Evolutionary conservation across 2,329 filamentous ascomycete species (phyloP).

Genomic region (Penicillium corylophilum): DNA sequence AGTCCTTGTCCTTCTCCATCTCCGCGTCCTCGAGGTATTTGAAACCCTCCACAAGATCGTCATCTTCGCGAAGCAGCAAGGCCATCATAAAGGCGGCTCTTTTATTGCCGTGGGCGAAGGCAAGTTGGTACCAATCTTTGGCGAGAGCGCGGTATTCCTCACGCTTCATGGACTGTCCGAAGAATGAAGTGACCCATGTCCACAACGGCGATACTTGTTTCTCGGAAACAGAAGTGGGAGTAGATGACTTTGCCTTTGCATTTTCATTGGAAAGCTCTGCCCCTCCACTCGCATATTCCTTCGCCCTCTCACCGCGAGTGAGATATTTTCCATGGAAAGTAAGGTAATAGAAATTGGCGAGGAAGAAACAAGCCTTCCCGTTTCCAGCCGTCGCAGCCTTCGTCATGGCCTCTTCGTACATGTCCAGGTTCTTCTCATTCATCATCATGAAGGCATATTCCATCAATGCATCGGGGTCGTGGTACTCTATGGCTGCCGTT

Average conservation of each 20-base stretch:
- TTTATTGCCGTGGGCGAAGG: constrained; percentile 16
- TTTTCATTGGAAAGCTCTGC: neutral
- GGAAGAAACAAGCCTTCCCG: constrained; percentile 29
- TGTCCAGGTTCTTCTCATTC: constrained; percentile 23
- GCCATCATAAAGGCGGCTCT: constrained; percentile 29
- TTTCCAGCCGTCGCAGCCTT: constrained; percentile 33
- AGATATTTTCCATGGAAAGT: constrained; percentile 28
- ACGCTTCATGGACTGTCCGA: constrained; percentile 19
- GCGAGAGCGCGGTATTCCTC: constrained; percentile 30
- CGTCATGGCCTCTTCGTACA: constrained; percentile 37
- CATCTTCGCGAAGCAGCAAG: constrained; percentile 30
- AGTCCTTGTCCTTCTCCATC: constrained; percentile 9
- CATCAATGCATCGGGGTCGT: constrained; percentile 30
- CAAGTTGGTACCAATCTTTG: constrained; percentile 36
- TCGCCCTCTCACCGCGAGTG: constrained; percentile 19
- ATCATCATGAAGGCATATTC: constrained; percentile 27
- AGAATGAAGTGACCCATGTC: constrained; percentile 4
- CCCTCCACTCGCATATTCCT: neutral
- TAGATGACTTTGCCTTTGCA: neutral
- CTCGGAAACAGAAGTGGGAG: neutral
- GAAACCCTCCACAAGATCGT: constrained; percentile 12
- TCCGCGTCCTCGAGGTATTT: constrained; percentile 13
- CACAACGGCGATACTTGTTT: neutral
- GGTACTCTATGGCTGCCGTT: constrained; percentile 30
- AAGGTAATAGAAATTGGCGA: constrained; percentile 40